A percentile compares a stretch with the other conserved stretches of the same genome.
Conservation (phyloP, 257 asterid species). For the Lithospermum erythrorhizon region DNA sequence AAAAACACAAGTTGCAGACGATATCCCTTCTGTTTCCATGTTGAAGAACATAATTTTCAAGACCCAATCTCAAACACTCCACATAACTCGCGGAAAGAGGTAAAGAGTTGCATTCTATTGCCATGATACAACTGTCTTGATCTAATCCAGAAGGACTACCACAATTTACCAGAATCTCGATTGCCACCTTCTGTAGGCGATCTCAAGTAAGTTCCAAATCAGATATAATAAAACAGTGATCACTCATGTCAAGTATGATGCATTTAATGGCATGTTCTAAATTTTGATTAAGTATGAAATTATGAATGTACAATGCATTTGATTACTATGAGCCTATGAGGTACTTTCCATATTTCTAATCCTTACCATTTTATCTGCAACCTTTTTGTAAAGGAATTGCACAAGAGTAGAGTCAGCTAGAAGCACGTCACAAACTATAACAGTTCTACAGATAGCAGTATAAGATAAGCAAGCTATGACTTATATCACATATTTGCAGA, state of each 20-base stretch:
- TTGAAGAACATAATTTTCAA: conserved; percentile 57
- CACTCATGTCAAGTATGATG: neutral
- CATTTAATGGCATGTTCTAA: no score
- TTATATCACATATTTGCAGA: neutral
- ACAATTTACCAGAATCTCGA: conserved; percentile 53
- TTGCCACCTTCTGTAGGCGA: conserved; percentile 55
- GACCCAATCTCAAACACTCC: conserved; percentile 48
- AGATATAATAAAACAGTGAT: neutral
- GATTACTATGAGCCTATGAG: no score
- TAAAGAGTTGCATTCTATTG: conserved; percentile 28
- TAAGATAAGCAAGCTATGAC: neutral
- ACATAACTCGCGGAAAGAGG: conserved; percentile 31
- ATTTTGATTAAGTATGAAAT: no score
- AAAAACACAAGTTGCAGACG: conserved; percentile 49
- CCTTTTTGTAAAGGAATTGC: neutral
- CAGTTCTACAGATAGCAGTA: neutral
- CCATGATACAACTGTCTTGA: conserved; percentile 25
- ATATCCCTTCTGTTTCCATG: conserved; percentile 43
- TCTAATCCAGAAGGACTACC: conserved; percentile 26
- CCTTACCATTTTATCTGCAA: neutral
- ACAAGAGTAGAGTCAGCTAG: neutral
- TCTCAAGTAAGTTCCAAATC: conserved; percentile 8
- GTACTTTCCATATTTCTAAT: no score
- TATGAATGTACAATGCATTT: no score
- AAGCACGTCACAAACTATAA: neutral